Base-by-base conservation (phyloP, 2,329 filamentous ascomycete species). In the Fusarium circinatum region DNA sequence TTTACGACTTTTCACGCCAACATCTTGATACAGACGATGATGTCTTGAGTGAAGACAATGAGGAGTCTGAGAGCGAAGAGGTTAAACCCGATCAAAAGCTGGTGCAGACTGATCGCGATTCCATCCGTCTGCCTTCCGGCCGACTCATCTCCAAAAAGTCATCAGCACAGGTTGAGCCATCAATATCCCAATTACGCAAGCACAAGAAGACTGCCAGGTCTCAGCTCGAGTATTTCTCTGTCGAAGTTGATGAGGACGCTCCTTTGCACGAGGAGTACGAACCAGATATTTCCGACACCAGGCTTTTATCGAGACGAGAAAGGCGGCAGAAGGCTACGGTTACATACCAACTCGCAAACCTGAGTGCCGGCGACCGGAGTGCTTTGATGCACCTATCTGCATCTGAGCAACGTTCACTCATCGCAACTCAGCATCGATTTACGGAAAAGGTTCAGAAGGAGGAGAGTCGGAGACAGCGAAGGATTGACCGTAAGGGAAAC, bases 381-480 rank as follows among this genome's bases (percentile, higher is more conserved):
- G 66, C 66, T 18, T 6, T 69, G 26, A 56, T 69, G 26, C 66
- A 69, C 8, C 17, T 69, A 0, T 64, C 66, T 15, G 5, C 49
- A 36, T 48, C 66, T 2, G 66, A 69, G 38, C 66, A 69, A 6
- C 65, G 66, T 1, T 51, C 66, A 3, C 9, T 69, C 1, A 64
- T 69, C 3, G 39, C 42, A 13, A 17, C 15, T 1, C 66, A 69
- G 9, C 57, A 69, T 3, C 36, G 39, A 20, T 30, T 68, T 15
- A 63, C 38, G 9, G 65, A 69, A 17, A 69, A 45, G 32, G 28
- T 63, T 3, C 57, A 69, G 38, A 69, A 69, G 57, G 38, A 69
- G 4, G 66, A 69, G 11, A 48, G 38, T 18, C 12, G 49, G 18
- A 69, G 66, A 3, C 65, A 69, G 22, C 57, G 65, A 2, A 69